Conservation (phyloP, 306 rosid species). For the Rubus parviflorus region DNA sequence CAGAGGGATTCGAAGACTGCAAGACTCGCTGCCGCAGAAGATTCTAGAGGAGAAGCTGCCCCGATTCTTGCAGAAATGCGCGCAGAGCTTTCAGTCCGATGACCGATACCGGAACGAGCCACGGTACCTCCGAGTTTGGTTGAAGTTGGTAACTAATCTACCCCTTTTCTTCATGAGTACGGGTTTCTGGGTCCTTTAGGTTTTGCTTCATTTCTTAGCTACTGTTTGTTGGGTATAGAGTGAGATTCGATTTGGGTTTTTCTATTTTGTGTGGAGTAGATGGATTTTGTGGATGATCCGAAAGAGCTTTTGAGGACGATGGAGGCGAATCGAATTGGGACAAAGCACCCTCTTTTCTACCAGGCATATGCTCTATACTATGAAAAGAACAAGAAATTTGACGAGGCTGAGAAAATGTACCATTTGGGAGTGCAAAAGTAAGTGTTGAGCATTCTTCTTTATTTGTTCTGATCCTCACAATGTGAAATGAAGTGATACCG, state of each 20-base stretch:
- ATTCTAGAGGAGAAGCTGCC: constrained; percentile 75
- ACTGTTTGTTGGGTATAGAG: constrained; percentile 9
- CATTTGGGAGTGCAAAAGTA: constrained; percentile 66
- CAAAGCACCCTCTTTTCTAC: constrained; percentile 64
- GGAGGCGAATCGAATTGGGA: constrained; percentile 78
- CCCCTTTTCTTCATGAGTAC: not conserved
- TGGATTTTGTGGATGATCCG: constrained; percentile 85
- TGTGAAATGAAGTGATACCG: no score
- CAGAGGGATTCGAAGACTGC: constrained; percentile 82
- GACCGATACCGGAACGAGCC: constrained; percentile 77
- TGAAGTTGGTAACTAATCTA: constrained; percentile 65
- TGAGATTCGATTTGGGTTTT: not conserved
- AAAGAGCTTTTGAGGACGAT: constrained; percentile 54
- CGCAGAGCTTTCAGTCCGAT: constrained; percentile 66
- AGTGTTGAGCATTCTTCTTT: constrained; percentile 13
- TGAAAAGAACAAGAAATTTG: constrained; percentile 75
- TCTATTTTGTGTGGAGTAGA: constrained; percentile 45
- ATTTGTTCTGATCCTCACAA: not conserved
- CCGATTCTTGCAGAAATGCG: constrained; percentile 65
- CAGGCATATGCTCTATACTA: constrained; percentile 75
- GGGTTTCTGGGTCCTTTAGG: constrained; percentile 5
- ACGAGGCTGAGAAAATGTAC: constrained; percentile 76
- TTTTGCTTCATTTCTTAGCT: not conserved
- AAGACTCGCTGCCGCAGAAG: constrained; percentile 54
- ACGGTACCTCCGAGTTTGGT: constrained; percentile 90